These are phyloP conservation scores for Viola pubescens DNA, from an alignment of 441 rosid species.

Conservation along the genomic window DNA sequence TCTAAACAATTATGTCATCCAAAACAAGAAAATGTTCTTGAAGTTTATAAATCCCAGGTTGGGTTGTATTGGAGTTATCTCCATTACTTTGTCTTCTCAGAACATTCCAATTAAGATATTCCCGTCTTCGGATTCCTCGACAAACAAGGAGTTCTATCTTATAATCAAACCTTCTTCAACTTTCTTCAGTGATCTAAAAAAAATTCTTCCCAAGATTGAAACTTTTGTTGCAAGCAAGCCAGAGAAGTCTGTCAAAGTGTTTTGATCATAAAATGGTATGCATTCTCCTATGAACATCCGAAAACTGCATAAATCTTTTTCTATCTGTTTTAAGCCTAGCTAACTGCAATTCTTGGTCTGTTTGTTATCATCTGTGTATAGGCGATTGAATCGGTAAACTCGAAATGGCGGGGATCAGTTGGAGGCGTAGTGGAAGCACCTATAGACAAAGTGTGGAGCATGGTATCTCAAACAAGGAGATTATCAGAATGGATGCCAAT, in stretches of 20 bases:
- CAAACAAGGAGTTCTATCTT: constrained; percentile 7
- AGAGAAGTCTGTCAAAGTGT: no score
- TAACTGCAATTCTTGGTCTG: no score
- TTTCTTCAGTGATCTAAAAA: no score
- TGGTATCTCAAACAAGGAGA: constrained; percentile 38
- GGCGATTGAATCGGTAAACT: constrained; percentile 19
- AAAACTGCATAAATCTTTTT: no score
- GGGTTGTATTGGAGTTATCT: constrained; percentile 21
- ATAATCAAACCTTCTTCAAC: neutral
- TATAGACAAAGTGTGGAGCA: constrained; percentile 33
- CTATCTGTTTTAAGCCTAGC: no score
- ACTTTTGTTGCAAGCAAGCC: no score
- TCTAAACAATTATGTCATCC: no score
- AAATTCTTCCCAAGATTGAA: no score
- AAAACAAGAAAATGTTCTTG: no score
- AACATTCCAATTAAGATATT: constrained; percentile 12
- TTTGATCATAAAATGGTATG: no score
- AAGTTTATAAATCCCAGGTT: neutral
- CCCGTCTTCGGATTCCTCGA: constrained; percentile 23
- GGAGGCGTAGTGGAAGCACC: constrained; percentile 40
- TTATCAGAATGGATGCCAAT: constrained; percentile 50
- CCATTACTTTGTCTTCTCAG: constrained; percentile 11
- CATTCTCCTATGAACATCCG: no score
- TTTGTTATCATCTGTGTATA: neutral
- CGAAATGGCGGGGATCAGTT: constrained; percentile 42